Percentiles rank a stretch among this genome's conserved stretches.
Conservation (phyloP, 2,329 filamentous ascomycete species). For the Catunica adiposa region DNA sequence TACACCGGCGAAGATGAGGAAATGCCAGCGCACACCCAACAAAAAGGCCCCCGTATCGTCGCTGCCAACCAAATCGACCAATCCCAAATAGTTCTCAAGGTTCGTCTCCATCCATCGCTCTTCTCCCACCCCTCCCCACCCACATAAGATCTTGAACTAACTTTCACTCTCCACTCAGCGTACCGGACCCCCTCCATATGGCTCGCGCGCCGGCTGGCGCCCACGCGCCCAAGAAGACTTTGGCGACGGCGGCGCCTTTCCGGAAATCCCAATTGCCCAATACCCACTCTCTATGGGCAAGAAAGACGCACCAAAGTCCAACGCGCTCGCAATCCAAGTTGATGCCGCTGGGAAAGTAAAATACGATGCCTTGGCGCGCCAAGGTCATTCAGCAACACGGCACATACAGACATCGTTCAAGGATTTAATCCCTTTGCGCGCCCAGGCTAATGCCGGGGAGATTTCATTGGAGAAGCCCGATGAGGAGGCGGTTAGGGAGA, state of each 20-base stretch:
- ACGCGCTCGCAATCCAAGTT: conserved; percentile 83
- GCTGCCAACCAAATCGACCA: conserved; percentile 67
- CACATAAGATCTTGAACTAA: neutral
- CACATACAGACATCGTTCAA: conserved; percentile 94
- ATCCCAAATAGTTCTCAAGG: conserved; percentile 67
- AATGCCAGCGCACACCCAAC: conserved; percentile 50
- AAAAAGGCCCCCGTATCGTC: conserved; percentile 68
- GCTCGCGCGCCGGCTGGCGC: conserved; percentile 76
- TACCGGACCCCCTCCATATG: conserved; percentile 73
- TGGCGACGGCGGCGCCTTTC: conserved; percentile 89
- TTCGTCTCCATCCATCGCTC: conserved; percentile 18
- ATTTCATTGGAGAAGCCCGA: conserved; percentile 72
- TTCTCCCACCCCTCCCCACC: neutral
- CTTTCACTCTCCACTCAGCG: conserved; percentile 40
- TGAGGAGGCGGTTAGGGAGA: conserved; percentile 66
- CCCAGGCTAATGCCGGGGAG: conserved; percentile 84
- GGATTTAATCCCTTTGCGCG: conserved; percentile 82
- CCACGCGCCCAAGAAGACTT: conserved; percentile 81
- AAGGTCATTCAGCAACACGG: conserved; percentile 68
- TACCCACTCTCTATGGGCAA: conserved; percentile 92
- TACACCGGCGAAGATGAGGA: conserved; percentile 86
- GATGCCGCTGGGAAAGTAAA: conserved; percentile 86
- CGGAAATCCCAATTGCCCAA: conserved; percentile 82
- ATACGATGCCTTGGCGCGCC: conserved; percentile 84
- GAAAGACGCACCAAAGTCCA: conserved; percentile 56